Base-by-base conservation (phyloP, 805 yeast species). In the Suhomyces emberorum region DNA sequence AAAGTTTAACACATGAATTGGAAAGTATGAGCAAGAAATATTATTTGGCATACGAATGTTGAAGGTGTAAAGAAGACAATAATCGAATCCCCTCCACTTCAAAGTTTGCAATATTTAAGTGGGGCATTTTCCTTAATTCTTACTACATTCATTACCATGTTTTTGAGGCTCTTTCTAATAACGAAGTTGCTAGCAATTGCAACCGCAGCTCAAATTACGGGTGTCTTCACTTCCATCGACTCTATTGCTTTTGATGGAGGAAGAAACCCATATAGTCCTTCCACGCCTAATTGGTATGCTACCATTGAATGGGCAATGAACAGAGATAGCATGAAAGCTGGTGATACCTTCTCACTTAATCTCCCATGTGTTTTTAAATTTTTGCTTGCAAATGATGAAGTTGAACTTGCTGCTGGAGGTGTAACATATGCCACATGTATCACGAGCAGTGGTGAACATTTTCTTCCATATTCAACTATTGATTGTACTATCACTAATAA, bases 311-410 rank as follows among this genome's bases (percentile, higher is more conserved):
- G 22, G 22, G 9, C 22, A 7, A 7, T 20, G 8, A 7, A 7
- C 7, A 49, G 52, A 14, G 3, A 36, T 7, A 29, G 35, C 4
- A 46, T 43, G 2, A n/a, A 15, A 0, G 21, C 61, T 0, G 62
- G 61, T 17, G 64, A 59, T 37, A 57, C 61, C 5, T 57, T 59
- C 29, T 36, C 48, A 7, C 48, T 59, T 32, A 28, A 34, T 16
- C 28, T 59, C 39, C 62, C 62, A 3, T 48, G 58, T 42, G 59
- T 51, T 9, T 56, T 43, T 35, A 51, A 49, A 28, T 50, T 55
- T 33, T n/a, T n/a, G n/a, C n/a, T n/a, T n/a, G n/a, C n/a, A n/a
- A n/a, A n/a, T n/a, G n/a, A n/a, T n/a, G n/a, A n/a, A n/a, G n/a
- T n/a, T n/a, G n/a, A n/a, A n/a, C n/a, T n/a, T n/a, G n/a, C 18